Evolutionary conservation across 331 rosid species (phyloP), one percentile per base, ranked within the genome.

Genomic region (Arachis monticola): DNA sequence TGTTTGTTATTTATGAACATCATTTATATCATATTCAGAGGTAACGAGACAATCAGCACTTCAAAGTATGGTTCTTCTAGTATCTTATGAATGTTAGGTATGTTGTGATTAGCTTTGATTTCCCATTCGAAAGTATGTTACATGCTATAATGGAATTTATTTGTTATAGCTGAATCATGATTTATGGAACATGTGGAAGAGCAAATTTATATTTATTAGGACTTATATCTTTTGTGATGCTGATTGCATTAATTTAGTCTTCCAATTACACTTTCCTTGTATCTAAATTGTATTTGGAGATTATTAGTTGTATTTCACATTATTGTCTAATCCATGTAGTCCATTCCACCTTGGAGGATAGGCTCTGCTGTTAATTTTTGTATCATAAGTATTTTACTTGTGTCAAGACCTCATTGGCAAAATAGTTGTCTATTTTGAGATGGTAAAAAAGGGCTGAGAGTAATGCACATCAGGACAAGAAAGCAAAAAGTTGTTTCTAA

Each of bases 1-100:
- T 81, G 68, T 84, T 84, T 77, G 77, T 84, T 82, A 73, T 72
- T 79, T 81, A 63, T 77, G 80, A 58, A 48, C 70, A 40, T 46
- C 38, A 71, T 68, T 76, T 17, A n/a, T 60, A 10, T 74, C 70
- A 48, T 59, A 30, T 79, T 70, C 64, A 32, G 83, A 70, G 76
- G 64, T 60, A 42, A 65, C 48, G 44, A 64, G 71, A 72, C 77
- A 17, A 60, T 79, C 77, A 11, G 80, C 68, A 17, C 53, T 57
- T 66, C 42, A 7, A 70, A 83, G 45, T 56, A 57, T 74, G 83
- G 48, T 69, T 79, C 48, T 64, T 10, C 9, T 78, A 38, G 58
- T 50, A 12, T 74, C n/a, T 52, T 69, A 60, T 62, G 74, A 10
- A 47, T 27, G 17, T n/a, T 56, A 1, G 67, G 14, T 51, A 41